Evolutionary conservation across 805 yeast genomes (phyloP).

Genomic region (Candida easanensis): DNA sequence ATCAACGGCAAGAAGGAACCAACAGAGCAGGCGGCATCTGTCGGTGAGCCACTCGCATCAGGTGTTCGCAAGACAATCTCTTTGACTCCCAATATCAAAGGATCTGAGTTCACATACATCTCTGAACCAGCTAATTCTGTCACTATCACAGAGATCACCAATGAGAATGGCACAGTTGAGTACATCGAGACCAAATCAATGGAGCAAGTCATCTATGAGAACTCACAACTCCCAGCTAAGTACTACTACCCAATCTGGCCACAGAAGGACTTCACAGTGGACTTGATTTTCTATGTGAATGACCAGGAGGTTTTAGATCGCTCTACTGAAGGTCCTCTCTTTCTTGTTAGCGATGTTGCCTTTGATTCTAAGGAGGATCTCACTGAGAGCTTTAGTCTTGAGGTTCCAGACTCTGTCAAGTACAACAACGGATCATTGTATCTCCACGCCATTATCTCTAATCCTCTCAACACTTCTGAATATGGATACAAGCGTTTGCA

Average conservation of each 20-base stretch:
- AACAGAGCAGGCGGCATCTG: no score
- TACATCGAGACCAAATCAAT: slow-evolving; percentile 9
- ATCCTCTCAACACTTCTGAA: slow-evolving; percentile 19
- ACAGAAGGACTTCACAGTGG: slow-evolving; percentile 10
- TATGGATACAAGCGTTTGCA: slow-evolving; percentile 24
- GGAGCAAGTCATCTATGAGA: slow-evolving; percentile 26
- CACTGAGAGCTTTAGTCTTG: slow-evolving; percentile 11
- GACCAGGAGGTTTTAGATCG: slow-evolving; percentile 14
- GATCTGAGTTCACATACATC: slow-evolving; percentile 12
- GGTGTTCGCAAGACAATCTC: neutral
- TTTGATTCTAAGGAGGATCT: slow-evolving; percentile 13
- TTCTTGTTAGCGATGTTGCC: slow-evolving; percentile 8
- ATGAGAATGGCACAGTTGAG: slow-evolving; percentile 15
- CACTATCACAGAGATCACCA: slow-evolving; percentile 4
- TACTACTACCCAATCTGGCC: slow-evolving; percentile 23
- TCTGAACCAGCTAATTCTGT: slow-evolving; percentile 14
- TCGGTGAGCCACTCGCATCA: no score
- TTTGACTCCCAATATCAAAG: slow-evolving; percentile 13
- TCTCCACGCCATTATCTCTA: slow-evolving; percentile 30
- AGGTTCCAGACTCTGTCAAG: slow-evolving; percentile 21
- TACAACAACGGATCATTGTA: slow-evolving; percentile 32
- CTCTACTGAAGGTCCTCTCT: slow-evolving; percentile 2
- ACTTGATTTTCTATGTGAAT: slow-evolving; percentile 24
- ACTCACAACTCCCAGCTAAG: slow-evolving; percentile 21
- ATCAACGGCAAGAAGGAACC: neutral